Base-by-base conservation (phyloP, 345 rosid species). In the Syzygium oleosum region DNA sequence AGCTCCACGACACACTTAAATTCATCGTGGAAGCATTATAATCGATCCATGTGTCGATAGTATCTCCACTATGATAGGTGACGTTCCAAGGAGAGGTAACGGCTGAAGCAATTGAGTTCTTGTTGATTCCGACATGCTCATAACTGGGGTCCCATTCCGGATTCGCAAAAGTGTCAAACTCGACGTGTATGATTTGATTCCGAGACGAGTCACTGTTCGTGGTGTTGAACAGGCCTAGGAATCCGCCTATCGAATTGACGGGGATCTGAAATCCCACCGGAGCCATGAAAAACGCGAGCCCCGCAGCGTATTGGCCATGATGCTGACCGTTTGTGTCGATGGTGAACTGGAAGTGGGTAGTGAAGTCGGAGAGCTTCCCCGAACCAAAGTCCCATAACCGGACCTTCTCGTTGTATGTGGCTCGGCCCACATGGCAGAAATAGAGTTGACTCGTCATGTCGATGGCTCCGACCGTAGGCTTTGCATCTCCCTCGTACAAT, bases 1-100 rank as follows among this genome's bases (percentile, higher is more conserved):
- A 93, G 49, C 85, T 91, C 92, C 95, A 93, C 22, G 93, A 93
- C 51, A 93, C 94, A 46, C 91, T 41, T 51, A 93, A 88, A 86
- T 93, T 93, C 87, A 89, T 90, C 12, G 86, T 89, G 12, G 91
- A 68, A 4, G 92, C 88, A n/a, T 91, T 92, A 83, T 93, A 93
- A 27, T 65, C 13, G n/a, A 94, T 89, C 85, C 54, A 16, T 4
- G 87, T 95, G 22, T 84, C 88, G 22, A 88, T 88, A 7, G 91
- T 78, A 61, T 89, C 91, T 87, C 85, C 89, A 10, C 29, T 84
- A 46, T 89, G 93, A 34, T 86, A 23, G 46, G 89, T 84, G 34
- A 87, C 87, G 78, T 92, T 93, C 94, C 93, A 93, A n/a, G 84
- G 85, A 58, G 92, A 87, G 29, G 78, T 55, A 29, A 31, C 86